phyloP scores from a whole-genome alignment of 2,329 filamentous ascomycete species.

The Coniochaeta sp. region DNA sequence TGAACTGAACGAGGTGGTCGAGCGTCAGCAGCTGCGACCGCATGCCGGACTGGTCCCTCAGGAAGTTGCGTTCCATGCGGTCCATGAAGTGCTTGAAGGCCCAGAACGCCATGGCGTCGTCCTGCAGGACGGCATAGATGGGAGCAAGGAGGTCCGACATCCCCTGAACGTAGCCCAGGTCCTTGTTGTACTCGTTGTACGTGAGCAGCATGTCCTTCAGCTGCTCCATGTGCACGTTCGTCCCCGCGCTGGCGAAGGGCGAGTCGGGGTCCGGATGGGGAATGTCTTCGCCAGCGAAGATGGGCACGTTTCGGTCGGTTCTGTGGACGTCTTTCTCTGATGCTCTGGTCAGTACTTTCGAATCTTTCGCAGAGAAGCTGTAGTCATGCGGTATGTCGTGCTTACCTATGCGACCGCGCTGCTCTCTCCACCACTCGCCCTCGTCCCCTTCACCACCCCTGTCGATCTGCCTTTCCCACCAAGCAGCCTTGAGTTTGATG shows the following conservation, averaged over 20 bases:
- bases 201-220: slow-evolving; percentile 99
- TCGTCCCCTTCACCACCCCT: slow-evolving; percentile 72
- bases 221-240: slow-evolving; percentile 96
- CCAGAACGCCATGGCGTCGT: slow-evolving; percentile 96
- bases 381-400: slow-evolving; percentile 5
- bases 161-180: slow-evolving; percentile 93
- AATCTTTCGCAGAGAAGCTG: too few relatives aligned
- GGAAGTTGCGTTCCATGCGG: slow-evolving; percentile 94
- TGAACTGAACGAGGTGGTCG: slow-evolving; percentile 90
- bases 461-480: slow-evolving; percentile 93
- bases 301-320: slow-evolving; percentile 88
- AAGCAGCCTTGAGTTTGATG: slow-evolving; percentile 83
- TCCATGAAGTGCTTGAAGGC: slow-evolving; percentile 95
- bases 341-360: slow-evolving; percentile 8
- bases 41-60: slow-evolving; percentile 96
- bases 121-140: slow-evolving; percentile 94
- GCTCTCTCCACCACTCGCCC: slow-evolving; percentile 95
- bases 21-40: slow-evolving; percentile 81
- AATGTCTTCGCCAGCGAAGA: slow-evolving; percentile 93
- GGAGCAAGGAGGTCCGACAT: slow-evolving; percentile 97
- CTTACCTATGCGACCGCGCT: slow-evolving; percentile 87
- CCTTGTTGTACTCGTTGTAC: slow-evolving; percentile 96
- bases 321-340: slow-evolving; percentile 97
- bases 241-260: slow-evolving; percentile 85
- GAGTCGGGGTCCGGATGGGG: slow-evolving; percentile 95